phyloP scores from a whole-genome alignment of 2,329 filamentous ascomycete species.

The Fusarium tanahbumbuense region DNA sequence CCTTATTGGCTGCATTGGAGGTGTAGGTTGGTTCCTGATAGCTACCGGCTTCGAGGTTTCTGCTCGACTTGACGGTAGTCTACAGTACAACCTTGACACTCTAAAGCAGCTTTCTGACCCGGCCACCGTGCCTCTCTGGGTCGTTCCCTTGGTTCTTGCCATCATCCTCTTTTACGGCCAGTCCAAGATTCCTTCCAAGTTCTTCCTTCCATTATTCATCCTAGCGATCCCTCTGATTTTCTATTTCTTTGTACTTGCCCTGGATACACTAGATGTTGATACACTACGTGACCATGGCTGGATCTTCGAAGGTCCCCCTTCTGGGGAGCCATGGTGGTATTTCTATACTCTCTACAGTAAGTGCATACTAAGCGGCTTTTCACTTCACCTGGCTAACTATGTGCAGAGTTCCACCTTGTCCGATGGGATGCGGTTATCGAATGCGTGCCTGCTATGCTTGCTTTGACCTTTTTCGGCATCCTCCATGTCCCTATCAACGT shows the following conservation, averaged over 20 bases:
- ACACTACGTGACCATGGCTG: constrained; percentile 80
- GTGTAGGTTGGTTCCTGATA: constrained; percentile 94
- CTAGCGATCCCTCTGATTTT: constrained; percentile 80
- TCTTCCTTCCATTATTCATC: constrained; percentile 89
- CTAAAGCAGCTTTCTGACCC: constrained; percentile 77
- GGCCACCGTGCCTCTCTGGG: constrained; percentile 85
- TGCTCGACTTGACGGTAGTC: constrained; percentile 84
- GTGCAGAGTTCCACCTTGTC: constrained; percentile 79
- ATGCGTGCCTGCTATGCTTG: constrained; percentile 93
- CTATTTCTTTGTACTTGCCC: constrained; percentile 78
- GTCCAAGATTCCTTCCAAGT: constrained; percentile 80
- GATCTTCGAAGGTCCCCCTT: constrained; percentile 89
- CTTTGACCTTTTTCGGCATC: constrained; percentile 95
- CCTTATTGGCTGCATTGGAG: constrained; percentile 95
- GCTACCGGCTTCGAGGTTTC: constrained; percentile 94
- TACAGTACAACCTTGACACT: constrained; percentile 84
- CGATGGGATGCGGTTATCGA: constrained; percentile 86
- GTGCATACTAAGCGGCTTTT: constrained; percentile 45
- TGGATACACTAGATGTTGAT: constrained; percentile 75
- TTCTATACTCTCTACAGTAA: constrained; percentile 96
- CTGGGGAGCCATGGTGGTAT: constrained; percentile 93
- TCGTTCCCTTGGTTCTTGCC: constrained; percentile 80
- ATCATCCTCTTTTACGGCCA: constrained; percentile 81
- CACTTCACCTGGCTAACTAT: constrained; percentile 30
- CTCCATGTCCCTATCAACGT: constrained; percentile 99